Percentiles rank a stretch among this genome's conserved stretches.
These are phyloP conservation scores for Zanthoxylum bungeanum DNA, from an alignment of 345 rosid genomes.

Conservation along the genomic window DNA sequence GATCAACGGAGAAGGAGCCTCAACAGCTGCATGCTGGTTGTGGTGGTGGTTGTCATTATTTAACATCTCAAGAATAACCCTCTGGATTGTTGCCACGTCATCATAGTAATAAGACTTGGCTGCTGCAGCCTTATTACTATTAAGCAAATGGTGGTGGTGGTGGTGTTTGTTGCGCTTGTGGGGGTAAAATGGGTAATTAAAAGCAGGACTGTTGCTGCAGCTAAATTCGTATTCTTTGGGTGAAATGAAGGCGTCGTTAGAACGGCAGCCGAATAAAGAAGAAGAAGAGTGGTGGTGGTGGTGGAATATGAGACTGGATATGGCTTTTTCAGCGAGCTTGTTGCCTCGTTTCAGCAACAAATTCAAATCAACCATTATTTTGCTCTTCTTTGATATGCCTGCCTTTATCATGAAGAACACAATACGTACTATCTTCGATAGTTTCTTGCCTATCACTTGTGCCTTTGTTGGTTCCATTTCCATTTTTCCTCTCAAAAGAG, in stretches of 20 bases:
- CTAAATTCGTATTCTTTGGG: constrained; percentile 87
- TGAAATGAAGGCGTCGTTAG: constrained; percentile 58
- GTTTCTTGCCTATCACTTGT: constrained; percentile 44
- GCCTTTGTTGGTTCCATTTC: constrained; percentile 47
- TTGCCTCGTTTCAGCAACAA: constrained; percentile 55
- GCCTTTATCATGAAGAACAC: constrained; percentile 53
- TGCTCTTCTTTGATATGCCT: constrained; percentile 54
- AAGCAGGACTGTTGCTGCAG: constrained; percentile 88
- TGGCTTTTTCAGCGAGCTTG: constrained; percentile 49
- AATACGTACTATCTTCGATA: constrained; percentile 47
- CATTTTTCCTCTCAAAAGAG: constrained; percentile 22
- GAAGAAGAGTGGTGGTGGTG: no score
- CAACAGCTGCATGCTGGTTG: constrained; percentile 20
- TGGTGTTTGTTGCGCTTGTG: constrained; percentile 40
- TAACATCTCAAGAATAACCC: constrained; percentile 67
- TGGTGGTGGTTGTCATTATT: constrained; percentile 17
- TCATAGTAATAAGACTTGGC: constrained; percentile 31
- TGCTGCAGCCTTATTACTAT: no score
- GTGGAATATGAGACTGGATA: constrained; percentile 43
- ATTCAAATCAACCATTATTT: constrained; percentile 49
- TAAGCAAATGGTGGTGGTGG: constrained; percentile 30
- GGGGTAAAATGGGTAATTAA: constrained; percentile 22
- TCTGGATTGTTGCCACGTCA: constrained; percentile 49
- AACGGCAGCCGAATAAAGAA: constrained; percentile 66
- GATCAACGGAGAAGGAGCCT: constrained; percentile 36